phyloP scores from a whole-genome alignment of 139 green algal genomes.

The Chlorokybus atmophyticus region DNA sequence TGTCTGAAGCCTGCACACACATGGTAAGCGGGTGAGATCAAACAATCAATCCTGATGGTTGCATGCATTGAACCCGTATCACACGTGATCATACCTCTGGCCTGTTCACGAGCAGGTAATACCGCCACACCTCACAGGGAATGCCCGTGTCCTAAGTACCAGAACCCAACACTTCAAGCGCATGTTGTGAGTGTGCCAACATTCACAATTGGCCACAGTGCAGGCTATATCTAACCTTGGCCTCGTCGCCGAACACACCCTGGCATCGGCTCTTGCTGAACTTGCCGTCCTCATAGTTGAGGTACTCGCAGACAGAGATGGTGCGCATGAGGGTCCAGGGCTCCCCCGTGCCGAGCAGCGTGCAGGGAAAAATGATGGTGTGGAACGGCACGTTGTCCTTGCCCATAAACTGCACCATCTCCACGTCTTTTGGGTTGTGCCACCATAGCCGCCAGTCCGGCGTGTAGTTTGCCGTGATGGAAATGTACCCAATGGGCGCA shows the following conservation, averaged over 20 bases:
- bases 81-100: constrained; percentile 44
- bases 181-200: too few relatives aligned
- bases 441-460: constrained; percentile 76
- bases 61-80: too few relatives aligned
- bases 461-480: constrained; percentile 88
- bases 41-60: too few relatives aligned
- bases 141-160: constrained; percentile 77
- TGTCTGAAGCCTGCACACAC: constrained; percentile 33
- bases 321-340: constrained; percentile 88
- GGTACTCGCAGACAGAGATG: constrained; percentile 94
- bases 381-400: constrained; percentile 99
- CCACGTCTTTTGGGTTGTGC: constrained; percentile 80
- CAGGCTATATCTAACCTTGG: too few relatives aligned
- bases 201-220: too few relatives aligned
- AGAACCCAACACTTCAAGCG: too few relatives aligned
- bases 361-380: constrained; percentile 81
- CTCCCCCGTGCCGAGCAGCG: constrained; percentile 56
- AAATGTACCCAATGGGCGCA: constrained; percentile 93
- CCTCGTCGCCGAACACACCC: constrained; percentile 93
- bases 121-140: constrained; percentile 76
- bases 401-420: constrained; percentile 98
- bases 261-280: constrained; percentile 85
- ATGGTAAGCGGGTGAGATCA: too few relatives aligned
- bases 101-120: constrained; percentile 81
- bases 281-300: constrained; percentile 94